These are phyloP conservation scores for Babesia bovis DNA, from an alignment of 169 alveolate genomes.

Conservation along the genomic window DNA sequence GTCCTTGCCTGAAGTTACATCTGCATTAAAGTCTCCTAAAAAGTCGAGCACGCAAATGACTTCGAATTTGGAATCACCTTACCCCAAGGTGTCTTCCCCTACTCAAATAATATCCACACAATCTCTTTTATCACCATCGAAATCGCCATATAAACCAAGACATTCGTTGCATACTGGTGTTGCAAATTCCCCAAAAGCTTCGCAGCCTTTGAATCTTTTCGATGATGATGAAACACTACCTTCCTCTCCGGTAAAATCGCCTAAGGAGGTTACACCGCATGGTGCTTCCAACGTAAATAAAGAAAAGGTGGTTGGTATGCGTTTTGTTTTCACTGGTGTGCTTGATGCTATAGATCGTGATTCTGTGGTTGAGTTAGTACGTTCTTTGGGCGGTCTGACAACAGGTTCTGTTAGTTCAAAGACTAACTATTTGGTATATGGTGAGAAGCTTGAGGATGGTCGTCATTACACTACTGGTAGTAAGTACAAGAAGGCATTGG, in stretches of 20 bases:
- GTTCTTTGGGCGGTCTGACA: constrained; percentile 87
- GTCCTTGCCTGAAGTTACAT: neutral
- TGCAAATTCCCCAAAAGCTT: neutral
- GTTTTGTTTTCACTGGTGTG: constrained; percentile 89
- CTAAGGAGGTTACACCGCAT: neutral
- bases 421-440: constrained; percentile 89
- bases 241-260: neutral
- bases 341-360: constrained; percentile 79
- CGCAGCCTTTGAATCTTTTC: neutral
- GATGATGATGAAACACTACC: constrained; percentile 16
- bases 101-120: neutral
- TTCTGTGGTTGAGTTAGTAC: constrained; percentile 74
- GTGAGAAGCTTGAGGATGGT: constrained; percentile 94
- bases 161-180: neutral
- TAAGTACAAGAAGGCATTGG: constrained; percentile 86
- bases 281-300: neutral
- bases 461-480: constrained; percentile 85
- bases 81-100: neutral
- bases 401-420: constrained; percentile 87
- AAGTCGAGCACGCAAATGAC: neutral
- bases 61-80: neutral
- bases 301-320: constrained; percentile 44
- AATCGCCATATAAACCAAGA: neutral
- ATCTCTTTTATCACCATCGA: neutral
- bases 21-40: neutral